Conservation (phyloP, 495 filamentous ascomycete species). For the Daldinia childiae region DNA sequence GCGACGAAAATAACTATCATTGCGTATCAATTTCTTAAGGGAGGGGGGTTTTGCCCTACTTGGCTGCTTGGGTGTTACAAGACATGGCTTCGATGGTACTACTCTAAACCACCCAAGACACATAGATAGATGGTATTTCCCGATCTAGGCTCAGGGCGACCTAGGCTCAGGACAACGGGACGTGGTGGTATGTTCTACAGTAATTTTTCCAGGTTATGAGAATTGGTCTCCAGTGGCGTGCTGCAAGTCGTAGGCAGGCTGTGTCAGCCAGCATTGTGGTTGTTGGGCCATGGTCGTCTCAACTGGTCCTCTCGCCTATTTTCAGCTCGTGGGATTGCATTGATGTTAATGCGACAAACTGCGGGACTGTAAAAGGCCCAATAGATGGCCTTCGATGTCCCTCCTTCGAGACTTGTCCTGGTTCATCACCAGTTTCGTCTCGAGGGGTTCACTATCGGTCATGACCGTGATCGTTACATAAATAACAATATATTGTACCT, state of each 20-base stretch:
- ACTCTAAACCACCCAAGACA: background rate
- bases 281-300: constrained; percentile 33
- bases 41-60: background rate
- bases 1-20: no score
- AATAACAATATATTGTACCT: background rate
- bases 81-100: constrained; percentile 9
- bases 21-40: background rate
- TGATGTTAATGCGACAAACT: constrained; percentile 39
- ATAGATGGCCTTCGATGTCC: constrained; percentile 7
- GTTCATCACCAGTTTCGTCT: constrained; percentile 36
- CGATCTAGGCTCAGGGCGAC: constrained; percentile 3
- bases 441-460: background rate
- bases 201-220: background rate
- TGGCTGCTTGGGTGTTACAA: background rate
- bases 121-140: constrained; percentile 13
- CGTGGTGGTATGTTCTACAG: constrained; percentile 6
- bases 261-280: constrained; percentile 25
- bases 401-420: constrained; percentile 26
- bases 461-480: background rate
- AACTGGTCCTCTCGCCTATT: constrained; percentile 31
- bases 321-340: constrained; percentile 43
- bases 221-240: constrained; percentile 10
- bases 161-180: background rate
- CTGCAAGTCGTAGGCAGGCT: constrained; percentile 14
- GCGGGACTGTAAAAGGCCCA: constrained; percentile 25